A percentile compares a stretch with the other conserved stretches of the same genome.
phyloP scores from a whole-genome alignment of 345 rosid species.

The Populus tremula region DNA sequence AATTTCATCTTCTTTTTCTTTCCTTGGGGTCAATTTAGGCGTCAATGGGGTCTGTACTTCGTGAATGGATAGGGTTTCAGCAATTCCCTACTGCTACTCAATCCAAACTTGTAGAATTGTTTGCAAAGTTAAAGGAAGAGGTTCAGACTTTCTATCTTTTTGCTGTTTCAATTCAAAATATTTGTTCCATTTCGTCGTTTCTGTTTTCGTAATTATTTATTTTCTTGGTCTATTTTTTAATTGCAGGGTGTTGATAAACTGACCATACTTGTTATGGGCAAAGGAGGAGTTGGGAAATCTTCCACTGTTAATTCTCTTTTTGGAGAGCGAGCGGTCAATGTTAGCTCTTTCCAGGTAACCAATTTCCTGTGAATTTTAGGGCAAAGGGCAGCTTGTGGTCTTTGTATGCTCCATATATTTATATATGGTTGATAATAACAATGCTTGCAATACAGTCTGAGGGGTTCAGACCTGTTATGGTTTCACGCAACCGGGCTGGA shows the following conservation, averaged over 20 bases:
- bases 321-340: constrained; percentile 68
- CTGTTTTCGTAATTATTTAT: not conserved
- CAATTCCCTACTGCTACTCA: constrained; percentile 81
- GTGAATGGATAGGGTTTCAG: constrained; percentile 79
- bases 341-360: constrained; percentile 71
- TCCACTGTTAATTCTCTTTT: constrained; percentile 79
- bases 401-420: constrained; percentile 1
- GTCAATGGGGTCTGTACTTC: constrained; percentile 31
- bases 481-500: constrained; percentile 69
- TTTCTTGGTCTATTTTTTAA: constrained; percentile 1
- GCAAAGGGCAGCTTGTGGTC: not conserved
- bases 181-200: not conserved
- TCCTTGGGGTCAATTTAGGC: constrained; percentile 1
- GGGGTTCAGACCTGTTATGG: constrained; percentile 65
- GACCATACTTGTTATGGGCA: constrained; percentile 84
- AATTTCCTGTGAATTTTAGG: not conserved
- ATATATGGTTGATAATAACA: not conserved
- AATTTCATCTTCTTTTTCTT: not conserved
- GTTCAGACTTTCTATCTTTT: constrained; percentile 28
- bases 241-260: constrained; percentile 57
- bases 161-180: not conserved
- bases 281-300: constrained; percentile 90
- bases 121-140: constrained; percentile 73
- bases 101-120: constrained; percentile 61
- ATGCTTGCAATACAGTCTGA: constrained; percentile 45